A percentile compares a stretch with the other conserved stretches of the same genome.
Evolutionary conservation across 2,329 filamentous ascomycete species (phyloP).

Genomic region (Magnaporthiopsis poae): DNA sequence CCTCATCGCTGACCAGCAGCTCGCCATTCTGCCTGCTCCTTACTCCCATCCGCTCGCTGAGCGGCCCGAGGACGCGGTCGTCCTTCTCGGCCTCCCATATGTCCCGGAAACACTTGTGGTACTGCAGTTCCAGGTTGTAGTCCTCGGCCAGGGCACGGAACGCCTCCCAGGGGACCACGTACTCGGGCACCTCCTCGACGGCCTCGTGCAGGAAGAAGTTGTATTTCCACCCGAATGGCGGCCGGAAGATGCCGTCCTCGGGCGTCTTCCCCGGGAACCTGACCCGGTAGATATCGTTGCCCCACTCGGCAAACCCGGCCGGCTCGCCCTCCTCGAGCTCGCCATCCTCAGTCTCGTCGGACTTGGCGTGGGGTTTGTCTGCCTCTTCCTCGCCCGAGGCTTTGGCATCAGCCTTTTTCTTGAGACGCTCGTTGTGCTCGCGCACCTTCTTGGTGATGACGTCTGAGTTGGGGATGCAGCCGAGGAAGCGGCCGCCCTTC

Average conservation of each 20-base stretch:
- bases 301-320: conserved; percentile 67
- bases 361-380: neutral
- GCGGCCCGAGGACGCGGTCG: conserved; percentile 64
- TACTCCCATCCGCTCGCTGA: conserved; percentile 95
- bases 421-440: conserved; percentile 47
- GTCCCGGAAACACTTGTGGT: conserved; percentile 80
- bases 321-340: conserved; percentile 51
- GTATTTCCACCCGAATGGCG: conserved; percentile 96
- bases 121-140: conserved; percentile 91
- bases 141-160: conserved; percentile 93
- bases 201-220: conserved; percentile 93
- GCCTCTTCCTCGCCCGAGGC: conserved; percentile 21
- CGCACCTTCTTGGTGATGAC: conserved; percentile 72
- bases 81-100: conserved; percentile 90
- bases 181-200: conserved; percentile 91
- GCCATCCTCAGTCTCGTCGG: conserved; percentile 29
- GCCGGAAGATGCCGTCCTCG: conserved; percentile 79
- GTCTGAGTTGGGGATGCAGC: conserved; percentile 94
- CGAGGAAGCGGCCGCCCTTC: conserved; percentile 89
- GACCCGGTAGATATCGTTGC: conserved; percentile 85
- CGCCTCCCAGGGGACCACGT: conserved; percentile 95
- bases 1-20: conserved; percentile 67
- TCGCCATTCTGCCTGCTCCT: conserved; percentile 57
- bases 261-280: conserved; percentile 77
- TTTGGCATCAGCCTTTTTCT: conserved; percentile 25